Percentiles rank a stretch among this genome's conserved stretches.
These are phyloP conservation scores for Hygrocybe coccinea DNA, from an alignment of 768 basidiomycete species.

Conservation along the genomic window DNA sequence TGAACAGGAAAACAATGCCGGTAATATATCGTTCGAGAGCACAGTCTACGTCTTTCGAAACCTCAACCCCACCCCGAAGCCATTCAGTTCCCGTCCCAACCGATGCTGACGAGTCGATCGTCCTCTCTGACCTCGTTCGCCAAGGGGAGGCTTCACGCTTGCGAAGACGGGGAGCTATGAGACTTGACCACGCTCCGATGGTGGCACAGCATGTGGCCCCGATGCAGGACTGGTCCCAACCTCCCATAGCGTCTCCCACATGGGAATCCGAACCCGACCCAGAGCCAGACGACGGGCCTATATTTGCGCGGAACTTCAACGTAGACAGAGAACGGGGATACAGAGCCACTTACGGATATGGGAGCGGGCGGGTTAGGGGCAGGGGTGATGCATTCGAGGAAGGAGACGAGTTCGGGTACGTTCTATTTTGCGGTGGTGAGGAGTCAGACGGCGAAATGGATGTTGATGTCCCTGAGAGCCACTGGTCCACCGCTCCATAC, in stretches of 20 bases:
- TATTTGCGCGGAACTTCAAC: neutral
- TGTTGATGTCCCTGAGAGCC: constrained; percentile 2
- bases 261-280: constrained; percentile 20
- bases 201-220: constrained; percentile 4
- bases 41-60: neutral
- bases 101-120: constrained; percentile 54
- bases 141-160: constrained; percentile 70
- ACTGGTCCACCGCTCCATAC: constrained; percentile 16
- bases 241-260: constrained; percentile 21
- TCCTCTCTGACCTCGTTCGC: constrained; percentile 69
- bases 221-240: constrained; percentile 8
- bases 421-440: constrained; percentile 38
- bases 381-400: constrained; percentile 15
- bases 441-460: constrained; percentile 11
- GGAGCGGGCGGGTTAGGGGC: constrained; percentile 15
- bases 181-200: constrained; percentile 41
- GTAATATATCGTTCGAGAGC: neutral
- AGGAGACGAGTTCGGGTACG: constrained; percentile 24
- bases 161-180: constrained; percentile 68
- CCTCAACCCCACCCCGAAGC: neutral
- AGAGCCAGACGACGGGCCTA: constrained; percentile 12
- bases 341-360: constrained; percentile 9
- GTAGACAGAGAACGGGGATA: constrained; percentile 3
- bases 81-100: constrained; percentile 1
- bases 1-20: neutral